A percentile compares a stretch with the other conserved stretches of the same genome.
phyloP scores from a whole-genome alignment of 2,329 filamentous ascomycete species.

The Phyllosticta capitalensis region DNA sequence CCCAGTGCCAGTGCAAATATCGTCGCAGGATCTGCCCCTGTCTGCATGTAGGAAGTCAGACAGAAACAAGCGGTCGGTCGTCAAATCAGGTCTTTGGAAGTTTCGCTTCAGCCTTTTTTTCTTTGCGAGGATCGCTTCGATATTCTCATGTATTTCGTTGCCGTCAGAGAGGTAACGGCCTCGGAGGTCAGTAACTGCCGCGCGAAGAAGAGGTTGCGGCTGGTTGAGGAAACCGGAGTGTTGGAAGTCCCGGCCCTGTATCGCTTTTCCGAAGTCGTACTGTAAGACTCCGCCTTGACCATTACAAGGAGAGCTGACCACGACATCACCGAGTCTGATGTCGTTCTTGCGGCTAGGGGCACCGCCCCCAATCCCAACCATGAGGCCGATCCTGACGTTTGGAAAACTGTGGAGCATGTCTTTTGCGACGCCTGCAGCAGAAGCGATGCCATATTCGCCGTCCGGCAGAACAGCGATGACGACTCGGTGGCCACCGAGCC shows the following conservation, averaged over 20 bases:
- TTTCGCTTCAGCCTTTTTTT: conserved; percentile 19
- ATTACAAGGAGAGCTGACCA: conserved; percentile 18
- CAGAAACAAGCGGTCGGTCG: conserved; percentile 20
- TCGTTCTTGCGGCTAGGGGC: conserved; percentile 19
- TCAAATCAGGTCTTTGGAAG: conserved; percentile 17
- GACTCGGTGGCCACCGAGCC: conserved; percentile 24
- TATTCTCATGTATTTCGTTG: conserved; percentile 7
- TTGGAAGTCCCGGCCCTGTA: conserved; percentile 15
- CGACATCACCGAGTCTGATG: conserved; percentile 28
- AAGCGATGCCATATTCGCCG: conserved; percentile 14
- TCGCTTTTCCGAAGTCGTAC: conserved; percentile 22
- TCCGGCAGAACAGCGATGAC: conserved; percentile 20
- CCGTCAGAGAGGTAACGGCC: background rate
- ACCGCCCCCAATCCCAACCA: conserved; percentile 20
- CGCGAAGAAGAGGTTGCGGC: conserved; percentile 17
- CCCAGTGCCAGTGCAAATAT: background rate
- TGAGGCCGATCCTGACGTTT: conserved; percentile 18
- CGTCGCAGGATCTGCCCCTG: background rate
- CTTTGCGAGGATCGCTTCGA: conserved; percentile 16
- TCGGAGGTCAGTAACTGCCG: conserved; percentile 12
- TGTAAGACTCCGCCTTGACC: conserved; percentile 20
- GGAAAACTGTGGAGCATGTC: conserved; percentile 15
- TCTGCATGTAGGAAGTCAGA: background rate
- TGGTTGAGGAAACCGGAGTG: conserved; percentile 13
- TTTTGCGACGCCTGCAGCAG: conserved; percentile 16